Conservation (phyloP, 2,329 filamentous ascomycete genomes). For the Albifimbria verrucaria region DNA sequence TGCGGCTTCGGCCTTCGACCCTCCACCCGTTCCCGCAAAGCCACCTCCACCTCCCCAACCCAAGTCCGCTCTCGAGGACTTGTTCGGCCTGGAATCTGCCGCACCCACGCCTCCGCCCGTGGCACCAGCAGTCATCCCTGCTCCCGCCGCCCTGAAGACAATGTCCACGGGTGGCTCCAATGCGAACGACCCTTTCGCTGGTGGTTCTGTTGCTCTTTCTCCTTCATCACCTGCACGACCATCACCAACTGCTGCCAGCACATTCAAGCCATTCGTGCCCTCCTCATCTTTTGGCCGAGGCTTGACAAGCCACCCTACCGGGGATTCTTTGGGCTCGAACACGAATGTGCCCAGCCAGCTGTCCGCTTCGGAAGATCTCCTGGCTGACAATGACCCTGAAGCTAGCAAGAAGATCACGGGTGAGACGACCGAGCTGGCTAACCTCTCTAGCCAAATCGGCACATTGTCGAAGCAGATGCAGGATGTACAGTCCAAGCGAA, state of each 20-base stretch:
- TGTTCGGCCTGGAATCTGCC: slow-evolving; percentile 84
- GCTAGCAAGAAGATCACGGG: slow-evolving; percentile 82
- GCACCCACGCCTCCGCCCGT: slow-evolving; percentile 40
- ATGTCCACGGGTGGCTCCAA: slow-evolving; percentile 73
- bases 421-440: slow-evolving; percentile 89
- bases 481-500: slow-evolving; percentile 80
- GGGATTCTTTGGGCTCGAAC: slow-evolving; percentile 43
- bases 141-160: slow-evolving; percentile 51
- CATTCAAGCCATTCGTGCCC: slow-evolving; percentile 88
- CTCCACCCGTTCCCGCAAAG: slow-evolving; percentile 33
- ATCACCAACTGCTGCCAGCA: slow-evolving; percentile 42
- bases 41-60: slow-evolving; percentile 42
- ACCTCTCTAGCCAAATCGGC: slow-evolving; percentile 92
- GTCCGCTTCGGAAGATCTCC: slow-evolving; percentile 71
- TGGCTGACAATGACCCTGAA: slow-evolving; percentile 88
- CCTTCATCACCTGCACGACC: slow-evolving; percentile 54
- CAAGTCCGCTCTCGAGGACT: slow-evolving; percentile 85
- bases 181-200: slow-evolving; percentile 60
- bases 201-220: slow-evolving; percentile 41
- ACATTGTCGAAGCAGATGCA: slow-evolving; percentile 92
- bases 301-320: slow-evolving; percentile 73
- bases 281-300: slow-evolving; percentile 89
- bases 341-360: slow-evolving; percentile 33
- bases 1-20: slow-evolving; percentile 52
- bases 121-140: slow-evolving; percentile 23